Conservation (phyloP, 2,329 filamentous ascomycete genomes). For the Penicillium sp. region DNA sequence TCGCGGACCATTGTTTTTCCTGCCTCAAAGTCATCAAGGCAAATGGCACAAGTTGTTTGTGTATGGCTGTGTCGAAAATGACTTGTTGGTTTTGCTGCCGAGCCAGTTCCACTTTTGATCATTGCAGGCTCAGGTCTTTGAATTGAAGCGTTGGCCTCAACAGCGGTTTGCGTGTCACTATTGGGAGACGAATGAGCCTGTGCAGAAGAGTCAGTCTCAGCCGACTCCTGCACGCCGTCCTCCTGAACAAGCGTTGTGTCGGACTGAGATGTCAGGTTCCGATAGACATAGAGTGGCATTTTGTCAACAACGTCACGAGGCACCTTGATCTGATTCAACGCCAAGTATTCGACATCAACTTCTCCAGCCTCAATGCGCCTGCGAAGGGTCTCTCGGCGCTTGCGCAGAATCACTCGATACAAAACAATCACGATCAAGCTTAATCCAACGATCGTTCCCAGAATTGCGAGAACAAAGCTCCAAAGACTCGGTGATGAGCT, state of each 20-base stretch:
- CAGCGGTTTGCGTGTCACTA: constrained; percentile 1
- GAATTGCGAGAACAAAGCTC: constrained; percentile 68
- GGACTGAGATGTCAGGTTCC: constrained; percentile 25
- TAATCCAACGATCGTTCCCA: constrained; percentile 72
- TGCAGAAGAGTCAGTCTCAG: constrained; percentile 4
- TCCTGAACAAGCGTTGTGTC: constrained; percentile 3
- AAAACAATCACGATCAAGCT: constrained; percentile 59
- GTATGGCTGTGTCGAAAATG: constrained; percentile 45
- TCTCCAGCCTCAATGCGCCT: constrained; percentile 69
- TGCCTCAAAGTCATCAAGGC: constrained; percentile 70
- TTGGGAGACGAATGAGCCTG: not conserved
- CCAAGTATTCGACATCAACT: constrained; percentile 77
- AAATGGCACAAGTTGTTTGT: constrained; percentile 85
- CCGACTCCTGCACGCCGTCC: not conserved
- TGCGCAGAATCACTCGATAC: constrained; percentile 71
- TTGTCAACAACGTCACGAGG: constrained; percentile 63
- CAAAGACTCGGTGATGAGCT: constrained; percentile 63
- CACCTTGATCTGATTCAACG: constrained; percentile 75
- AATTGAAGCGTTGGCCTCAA: constrained; percentile 4
- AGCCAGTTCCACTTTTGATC: constrained; percentile 6
- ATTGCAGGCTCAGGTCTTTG: constrained; percentile 11
- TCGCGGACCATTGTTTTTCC: constrained; percentile 70
- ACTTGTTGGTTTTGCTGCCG: constrained; percentile 5
- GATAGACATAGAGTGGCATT: constrained; percentile 75
- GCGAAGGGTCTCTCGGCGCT: constrained; percentile 61